A percentile compares a stretch with the other conserved stretches of the same genome.
Conservation (phyloP, 495 filamentous ascomycete species). For the Penicillium atrosanguineum region DNA sequence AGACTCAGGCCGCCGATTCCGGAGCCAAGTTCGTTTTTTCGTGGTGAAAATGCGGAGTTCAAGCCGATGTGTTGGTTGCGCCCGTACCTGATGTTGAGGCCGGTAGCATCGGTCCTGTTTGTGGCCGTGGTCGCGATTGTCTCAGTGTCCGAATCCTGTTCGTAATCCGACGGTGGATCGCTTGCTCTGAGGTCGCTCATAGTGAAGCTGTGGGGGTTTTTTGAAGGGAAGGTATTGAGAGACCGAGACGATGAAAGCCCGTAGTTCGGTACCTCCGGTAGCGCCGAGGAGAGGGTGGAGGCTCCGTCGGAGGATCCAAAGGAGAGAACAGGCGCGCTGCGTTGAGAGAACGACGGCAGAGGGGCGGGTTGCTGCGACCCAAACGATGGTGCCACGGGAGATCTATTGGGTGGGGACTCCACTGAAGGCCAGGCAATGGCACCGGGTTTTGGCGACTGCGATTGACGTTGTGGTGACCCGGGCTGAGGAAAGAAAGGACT, state of each 20-base stretch:
- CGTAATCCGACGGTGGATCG: constrained; percentile 37
- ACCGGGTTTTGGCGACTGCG: constrained; percentile 1
- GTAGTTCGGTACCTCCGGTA: constrained; percentile 26
- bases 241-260: constrained; percentile 19
- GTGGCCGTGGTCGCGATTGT: constrained; percentile 40
- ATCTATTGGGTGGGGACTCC: constrained; percentile 12
- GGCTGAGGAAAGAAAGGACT: constrained; percentile 3
- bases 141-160: constrained; percentile 43
- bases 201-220: constrained; percentile 36
- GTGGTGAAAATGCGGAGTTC: constrained; percentile 28
- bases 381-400: background rate
- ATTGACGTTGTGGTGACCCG: constrained; percentile 1
- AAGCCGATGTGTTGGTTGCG: constrained; percentile 13
- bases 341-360: constrained; percentile 1
- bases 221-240: constrained; percentile 12
- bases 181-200: constrained; percentile 33
- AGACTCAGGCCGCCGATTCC: constrained; percentile 42
- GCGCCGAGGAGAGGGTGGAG: constrained; percentile 24
- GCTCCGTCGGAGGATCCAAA: constrained; percentile 30
- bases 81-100: constrained; percentile 41
- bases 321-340: constrained; percentile 28
- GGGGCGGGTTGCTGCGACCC: constrained; percentile 17
- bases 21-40: constrained; percentile 35
- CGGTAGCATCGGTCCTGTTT: constrained; percentile 35
- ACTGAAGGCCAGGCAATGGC: constrained; percentile 16